Evolutionary conservation across 2,329 filamentous ascomycete species (phyloP), one percentile per base, ranked within the genome.

Genomic region (Massarina eburnea): DNA sequence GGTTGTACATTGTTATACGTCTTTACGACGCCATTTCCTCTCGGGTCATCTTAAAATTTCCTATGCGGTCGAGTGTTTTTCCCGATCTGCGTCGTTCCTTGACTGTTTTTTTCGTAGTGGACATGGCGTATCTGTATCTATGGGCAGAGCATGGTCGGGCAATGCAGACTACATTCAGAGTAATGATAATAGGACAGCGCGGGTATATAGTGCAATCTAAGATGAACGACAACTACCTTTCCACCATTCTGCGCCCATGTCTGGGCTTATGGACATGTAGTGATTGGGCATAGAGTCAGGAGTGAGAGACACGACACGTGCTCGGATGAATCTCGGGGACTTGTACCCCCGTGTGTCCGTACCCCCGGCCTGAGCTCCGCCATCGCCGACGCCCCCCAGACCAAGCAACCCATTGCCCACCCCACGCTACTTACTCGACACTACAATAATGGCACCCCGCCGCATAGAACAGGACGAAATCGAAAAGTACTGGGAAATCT

Each of bases 401-500:
- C 27, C 34, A 40, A 35, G 18, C 18, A 29, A 32, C 26, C 15
- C 27, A 17, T n/a, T 17, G 18, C 17, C 15, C 17, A 24, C 29
- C 35, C 35, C 39, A 26, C 37, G 32, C 15, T 41, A 30, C 20
- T 27, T 34, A 21, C 39, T 19, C 22, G n/a, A 17, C 20, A 4
- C 14, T 17, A 18, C 19, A n/a, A 22, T 17, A 42, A 72, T 72
- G 70, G 57, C 69, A 39, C 60, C 66, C 56, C 81, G 82, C 55
- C 73, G 76, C 51, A 88, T 88, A 58, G 84, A 87, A 63, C 83
- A 86, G 71, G 84, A 82, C 75, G 86, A 89, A 69, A 82, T 89
- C 57, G 84, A 88, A 64, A 83, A 86, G 54, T 89, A 89, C 72
- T 89, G 86, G 86, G 86, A 89, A 72, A 89, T 89, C 66, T 89